Evolutionary conservation across 2,329 filamentous ascomycete genomes (phyloP).

Genomic region (Fusarium sp.): DNA sequence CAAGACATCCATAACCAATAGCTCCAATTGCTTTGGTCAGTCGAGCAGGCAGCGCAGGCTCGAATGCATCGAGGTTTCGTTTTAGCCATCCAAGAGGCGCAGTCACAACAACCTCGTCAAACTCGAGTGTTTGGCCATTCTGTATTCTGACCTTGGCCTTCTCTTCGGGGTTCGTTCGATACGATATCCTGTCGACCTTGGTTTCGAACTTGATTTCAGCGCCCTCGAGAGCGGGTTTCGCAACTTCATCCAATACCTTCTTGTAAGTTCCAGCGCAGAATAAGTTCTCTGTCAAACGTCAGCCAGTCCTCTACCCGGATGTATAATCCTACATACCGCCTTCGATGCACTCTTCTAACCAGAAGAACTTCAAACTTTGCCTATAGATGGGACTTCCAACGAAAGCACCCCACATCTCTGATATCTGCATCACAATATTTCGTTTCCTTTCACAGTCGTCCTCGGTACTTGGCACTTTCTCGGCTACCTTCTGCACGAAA

Average conservation of each 20-base stretch:
- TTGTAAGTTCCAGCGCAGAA: constrained; percentile 71
- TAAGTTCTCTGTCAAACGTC: constrained; percentile 62
- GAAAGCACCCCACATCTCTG: constrained; percentile 77
- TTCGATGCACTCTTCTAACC: constrained; percentile 82
- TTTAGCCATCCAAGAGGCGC: constrained; percentile 77
- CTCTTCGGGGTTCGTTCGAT: constrained; percentile 43
- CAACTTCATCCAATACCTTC: constrained; percentile 68
- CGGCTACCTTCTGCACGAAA: constrained; percentile 58
- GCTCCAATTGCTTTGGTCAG: constrained; percentile 71
- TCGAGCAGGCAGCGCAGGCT: constrained; percentile 67
- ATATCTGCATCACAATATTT: constrained; percentile 61
- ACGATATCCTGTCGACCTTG: constrained; percentile 58
- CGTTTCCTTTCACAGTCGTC: constrained; percentile 56
- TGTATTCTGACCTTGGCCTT: constrained; percentile 60
- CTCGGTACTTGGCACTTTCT: constrained; percentile 60
- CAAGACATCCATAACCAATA: constrained; percentile 76
- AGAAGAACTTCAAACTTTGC: constrained; percentile 81
- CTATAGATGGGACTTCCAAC: constrained; percentile 71
- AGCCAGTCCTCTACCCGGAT: background rate
- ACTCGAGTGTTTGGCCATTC: constrained; percentile 60
- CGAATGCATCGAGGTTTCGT: constrained; percentile 67
- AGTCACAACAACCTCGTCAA: constrained; percentile 77
- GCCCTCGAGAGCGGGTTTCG: constrained; percentile 65
- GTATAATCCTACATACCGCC: constrained; percentile 60
- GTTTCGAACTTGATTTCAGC: constrained; percentile 66